Evolutionary conservation across 2,329 filamentous ascomycete genomes (phyloP), one percentile per base, ranked within the genome.

Genomic region (Canariomyces notabilis): DNA sequence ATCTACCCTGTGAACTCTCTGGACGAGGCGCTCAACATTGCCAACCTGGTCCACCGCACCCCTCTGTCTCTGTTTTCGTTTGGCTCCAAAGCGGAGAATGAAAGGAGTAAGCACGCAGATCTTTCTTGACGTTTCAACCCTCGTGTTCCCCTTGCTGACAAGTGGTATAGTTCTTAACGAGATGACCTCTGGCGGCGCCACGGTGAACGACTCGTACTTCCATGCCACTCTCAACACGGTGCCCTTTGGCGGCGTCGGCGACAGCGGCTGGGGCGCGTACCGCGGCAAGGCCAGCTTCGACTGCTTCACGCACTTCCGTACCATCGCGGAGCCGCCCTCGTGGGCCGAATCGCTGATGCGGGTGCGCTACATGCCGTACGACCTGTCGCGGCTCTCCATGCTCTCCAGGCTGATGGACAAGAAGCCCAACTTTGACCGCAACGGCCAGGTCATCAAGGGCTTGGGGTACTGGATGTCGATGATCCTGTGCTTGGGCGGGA

Each of bases 61-160:
- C 90, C 93, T 0, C 73, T 98, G 33, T 82, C 84, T 8, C 72
- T 96, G 36, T 95, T 89, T 64, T 79, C 87, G 5, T 97, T 97
- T 67, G 91, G 90, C 44, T 85, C 75, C 52, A 87, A 89, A 59
- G 73, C 73, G 3, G 91, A 96, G 63, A 87, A 84, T 37, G 74
- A 85, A 22, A 85, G 85, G 63, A 73, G 85, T 87, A 71, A 58
- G 74, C 61, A 8, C 29, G n/a, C 14, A 33, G 38, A 7, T 23
- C 1, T 18, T 20, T 37, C 20, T 29, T 35, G 22, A 8, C 29
- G 3, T 35, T 19, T 12, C 32, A 15, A 6, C 3, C 46, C 33
- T n/a, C 22, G 19, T 34, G 18, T 46, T 26, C 11, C 6, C 23
- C 9, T 9, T 16, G 18, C 7, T 6, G 22, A 22, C 18, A 18